phyloP scores from a whole-genome alignment of 495 filamentous ascomycete genomes.

The Cladorrhinum samala region DNA sequence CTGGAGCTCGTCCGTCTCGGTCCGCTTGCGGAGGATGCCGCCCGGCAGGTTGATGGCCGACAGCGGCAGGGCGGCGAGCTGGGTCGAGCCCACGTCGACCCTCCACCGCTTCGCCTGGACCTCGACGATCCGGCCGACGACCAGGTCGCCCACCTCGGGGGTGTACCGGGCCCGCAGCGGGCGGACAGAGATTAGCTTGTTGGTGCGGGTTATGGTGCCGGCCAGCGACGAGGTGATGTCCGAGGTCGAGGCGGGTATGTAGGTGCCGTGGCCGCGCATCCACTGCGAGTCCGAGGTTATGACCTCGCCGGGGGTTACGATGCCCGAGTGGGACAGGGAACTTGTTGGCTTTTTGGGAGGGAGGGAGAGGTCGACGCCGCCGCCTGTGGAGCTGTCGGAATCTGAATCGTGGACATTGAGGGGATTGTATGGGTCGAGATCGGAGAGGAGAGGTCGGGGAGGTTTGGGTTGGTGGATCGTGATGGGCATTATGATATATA shows the following conservation, averaged over 20 bases:
- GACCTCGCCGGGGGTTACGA: slow-evolving; percentile 84
- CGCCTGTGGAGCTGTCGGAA: slow-evolving; percentile 14
- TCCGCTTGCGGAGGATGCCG: slow-evolving; percentile 83
- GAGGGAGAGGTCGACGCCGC: slow-evolving; percentile 44
- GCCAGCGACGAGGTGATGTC: slow-evolving; percentile 81
- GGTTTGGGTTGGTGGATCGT: slow-evolving; percentile 65
- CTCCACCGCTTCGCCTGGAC: slow-evolving; percentile 88
- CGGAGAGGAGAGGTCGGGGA: slow-evolving; percentile 12
- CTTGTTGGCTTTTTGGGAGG: slow-evolving; percentile 20
- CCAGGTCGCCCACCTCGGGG: slow-evolving; percentile 91
- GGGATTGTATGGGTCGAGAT: slow-evolving; percentile 1
- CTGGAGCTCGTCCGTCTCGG: slow-evolving; percentile 89
- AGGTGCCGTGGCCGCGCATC: slow-evolving; percentile 94
- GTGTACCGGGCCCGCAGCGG: slow-evolving; percentile 90
- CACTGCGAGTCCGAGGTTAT: slow-evolving; percentile 91
- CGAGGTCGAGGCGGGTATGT: slow-evolving; percentile 50
- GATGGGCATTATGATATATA: slow-evolving; percentile 62
- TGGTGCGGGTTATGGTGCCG: slow-evolving; percentile 81
- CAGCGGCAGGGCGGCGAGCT: slow-evolving; percentile 76
- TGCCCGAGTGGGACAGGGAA: slow-evolving; percentile 23
- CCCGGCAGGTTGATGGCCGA: slow-evolving; percentile 90
- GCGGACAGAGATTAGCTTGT: slow-evolving; percentile 87
- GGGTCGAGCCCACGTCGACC: slow-evolving; percentile 80
- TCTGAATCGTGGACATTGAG: slow-evolving; percentile 30
- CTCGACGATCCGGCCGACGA: slow-evolving; percentile 87